phyloP scores from a whole-genome alignment of 148 eudicot genomes.

The Polygonum maritimum region DNA sequence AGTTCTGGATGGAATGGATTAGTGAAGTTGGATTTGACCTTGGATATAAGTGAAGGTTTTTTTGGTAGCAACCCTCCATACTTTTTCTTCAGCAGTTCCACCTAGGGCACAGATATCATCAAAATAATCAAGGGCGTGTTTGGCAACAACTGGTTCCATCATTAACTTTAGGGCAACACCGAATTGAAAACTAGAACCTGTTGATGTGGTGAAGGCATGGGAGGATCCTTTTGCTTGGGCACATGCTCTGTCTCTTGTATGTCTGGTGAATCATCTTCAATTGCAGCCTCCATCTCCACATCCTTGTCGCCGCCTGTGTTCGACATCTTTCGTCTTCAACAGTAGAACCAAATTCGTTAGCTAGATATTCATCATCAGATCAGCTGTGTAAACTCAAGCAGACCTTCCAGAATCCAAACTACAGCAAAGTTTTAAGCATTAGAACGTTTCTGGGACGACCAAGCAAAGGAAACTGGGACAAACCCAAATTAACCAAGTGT shows the following conservation, averaged over 20 bases:
- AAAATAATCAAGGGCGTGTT: neutral
- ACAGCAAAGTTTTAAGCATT: neutral
- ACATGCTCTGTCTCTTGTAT: constrained; percentile 16
- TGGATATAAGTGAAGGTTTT: constrained; percentile 67
- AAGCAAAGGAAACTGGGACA: too few species aligned
- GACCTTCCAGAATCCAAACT: too few species aligned
- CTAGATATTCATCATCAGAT: neutral
- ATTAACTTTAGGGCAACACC: neutral
- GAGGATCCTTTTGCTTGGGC: constrained; percentile 22
- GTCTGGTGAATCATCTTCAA: neutral
- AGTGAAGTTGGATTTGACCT: constrained; percentile 26
- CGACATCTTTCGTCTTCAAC: neutral
- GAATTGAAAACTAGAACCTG: constrained; percentile 28
- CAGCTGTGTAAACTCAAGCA: neutral
- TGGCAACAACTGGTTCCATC: neutral
- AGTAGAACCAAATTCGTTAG: neutral
- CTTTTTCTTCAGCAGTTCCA: constrained; percentile 62
- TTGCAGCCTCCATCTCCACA: neutral
- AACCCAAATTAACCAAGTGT: too few species aligned
- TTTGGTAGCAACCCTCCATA: constrained; percentile 79
- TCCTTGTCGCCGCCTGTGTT: neutral
- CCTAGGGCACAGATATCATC: constrained; percentile 25
- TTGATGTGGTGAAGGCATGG: constrained; percentile 27
- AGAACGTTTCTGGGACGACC: too few species aligned
- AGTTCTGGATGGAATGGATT: neutral